Base-by-base conservation (phyloP, 495 filamentous ascomycete species). In the Aspergillus sclerotioniger region DNA sequence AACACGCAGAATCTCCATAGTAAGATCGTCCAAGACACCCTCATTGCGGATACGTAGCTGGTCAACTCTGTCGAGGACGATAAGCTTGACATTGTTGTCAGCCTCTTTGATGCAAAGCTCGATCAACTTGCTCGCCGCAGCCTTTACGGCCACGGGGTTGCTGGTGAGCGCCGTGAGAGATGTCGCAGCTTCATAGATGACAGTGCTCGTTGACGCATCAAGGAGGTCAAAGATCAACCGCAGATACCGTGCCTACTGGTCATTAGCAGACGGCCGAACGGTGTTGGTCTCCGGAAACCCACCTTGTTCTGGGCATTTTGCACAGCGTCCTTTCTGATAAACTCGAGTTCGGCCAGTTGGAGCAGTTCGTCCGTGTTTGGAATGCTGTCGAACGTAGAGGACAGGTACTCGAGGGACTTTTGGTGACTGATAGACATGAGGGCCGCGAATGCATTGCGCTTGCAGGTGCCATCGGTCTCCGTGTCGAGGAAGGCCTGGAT, bases 81-180 rank as follows among this genome's bases (percentile, higher is more conserved):
- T 98, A 29, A 98, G 86, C 76, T 98, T 98, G 56, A 98, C 95
- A 67, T 98, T 98, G 78, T 98, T 98, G 68, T 98, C 94, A 3
- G 94, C 88, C 72, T 97, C 94, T 73, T 92, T 93, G 67, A 98
- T 97, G 61, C 88, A 89, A 1, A 99, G 85, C 69, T 99, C 95
- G 55, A 96, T 96, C 71, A 98, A 93, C 69, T 99, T 99, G 49
- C 82, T 81, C 4, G 95, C 95, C 15, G 95, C 93, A 41, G 95
- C 95, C 72, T 98, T 99, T 46, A 99, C 93, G 39, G 93, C 95
- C 39, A 98, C 94, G 8, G 95, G 93, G 74, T 98, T 99, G 71
- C 84, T 95, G 15, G 95, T 97, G 19, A 99, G 82, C 7, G 92
- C 85, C 17, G 93, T 98, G 54, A 98, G 78, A n/a, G 91, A 95